Conservation (phyloP, 2,329 filamentous ascomycete species). For the Trichophyton equinum region DNA sequence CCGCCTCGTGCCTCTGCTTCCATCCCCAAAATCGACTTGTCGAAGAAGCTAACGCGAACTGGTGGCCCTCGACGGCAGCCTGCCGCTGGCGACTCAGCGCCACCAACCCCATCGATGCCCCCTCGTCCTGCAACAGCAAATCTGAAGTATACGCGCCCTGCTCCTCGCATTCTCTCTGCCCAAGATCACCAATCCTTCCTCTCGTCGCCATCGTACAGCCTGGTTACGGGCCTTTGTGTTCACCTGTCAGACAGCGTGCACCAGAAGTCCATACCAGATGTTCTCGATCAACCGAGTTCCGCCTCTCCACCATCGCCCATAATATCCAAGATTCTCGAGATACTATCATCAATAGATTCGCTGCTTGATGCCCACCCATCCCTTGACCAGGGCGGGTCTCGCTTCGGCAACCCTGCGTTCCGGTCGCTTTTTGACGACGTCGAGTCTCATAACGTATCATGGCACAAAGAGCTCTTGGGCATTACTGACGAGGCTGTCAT, state of each 20-base stretch:
- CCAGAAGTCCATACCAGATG: constrained; percentile 52
- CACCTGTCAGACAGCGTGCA: constrained; percentile 67
- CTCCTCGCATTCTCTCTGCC: constrained; percentile 66
- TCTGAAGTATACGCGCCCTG: constrained; percentile 53
- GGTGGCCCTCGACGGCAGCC: constrained; percentile 22
- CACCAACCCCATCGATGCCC: constrained; percentile 62
- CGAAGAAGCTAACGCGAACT: constrained; percentile 28
- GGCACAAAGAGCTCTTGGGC: constrained; percentile 32
- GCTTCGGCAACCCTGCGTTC: constrained; percentile 92
- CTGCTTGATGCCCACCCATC: constrained; percentile 61
- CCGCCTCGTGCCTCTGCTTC: not conserved
- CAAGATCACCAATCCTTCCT: constrained; percentile 74
- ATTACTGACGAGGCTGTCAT: constrained; percentile 39
- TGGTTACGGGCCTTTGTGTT: constrained; percentile 77
- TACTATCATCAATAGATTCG: constrained; percentile 57
- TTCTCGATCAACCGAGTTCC: constrained; percentile 42
- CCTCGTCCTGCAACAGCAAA: constrained; percentile 49
- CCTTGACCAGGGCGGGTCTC: constrained; percentile 71
- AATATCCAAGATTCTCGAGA: constrained; percentile 51
- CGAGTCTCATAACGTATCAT: constrained; percentile 26
- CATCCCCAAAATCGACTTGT: constrained; percentile 24
- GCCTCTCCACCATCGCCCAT: constrained; percentile 39
- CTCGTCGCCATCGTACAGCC: constrained; percentile 57
- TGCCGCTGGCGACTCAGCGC: constrained; percentile 44
- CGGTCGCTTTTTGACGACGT: constrained; percentile 57